Evolutionary conservation across 768 basidiomycete species (phyloP).

Genomic region (Termitomyces sp.): DNA sequence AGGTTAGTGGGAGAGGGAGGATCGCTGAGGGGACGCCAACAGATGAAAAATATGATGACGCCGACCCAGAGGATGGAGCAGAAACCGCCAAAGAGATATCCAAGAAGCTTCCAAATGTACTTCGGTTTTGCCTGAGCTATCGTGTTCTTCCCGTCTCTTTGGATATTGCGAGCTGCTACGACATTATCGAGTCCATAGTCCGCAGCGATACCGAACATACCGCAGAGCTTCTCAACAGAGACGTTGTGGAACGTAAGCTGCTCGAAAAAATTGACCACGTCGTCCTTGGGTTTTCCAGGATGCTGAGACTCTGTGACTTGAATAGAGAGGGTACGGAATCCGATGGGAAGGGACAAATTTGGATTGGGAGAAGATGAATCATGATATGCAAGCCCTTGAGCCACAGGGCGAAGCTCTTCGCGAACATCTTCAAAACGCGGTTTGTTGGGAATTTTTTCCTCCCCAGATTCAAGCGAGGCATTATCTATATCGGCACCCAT

Average conservation of each 20-base stretch:
- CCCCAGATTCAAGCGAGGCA: neutral
- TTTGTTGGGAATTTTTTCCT: neutral
- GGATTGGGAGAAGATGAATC: neutral
- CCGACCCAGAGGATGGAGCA: conserved; percentile 19
- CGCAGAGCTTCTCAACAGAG: conserved; percentile 10
- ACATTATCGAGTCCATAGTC: conserved; percentile 13
- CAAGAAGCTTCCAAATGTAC: conserved; percentile 15
- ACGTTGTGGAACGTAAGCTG: conserved; percentile 12
- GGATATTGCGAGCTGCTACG: conserved; percentile 10
- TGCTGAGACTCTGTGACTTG: conserved; percentile 15
- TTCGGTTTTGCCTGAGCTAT: conserved; percentile 12
- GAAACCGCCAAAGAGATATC: conserved; percentile 17
- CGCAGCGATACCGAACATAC: conserved; percentile 8
- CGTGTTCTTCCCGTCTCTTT: conserved; percentile 16
- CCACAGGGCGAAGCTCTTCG: neutral
- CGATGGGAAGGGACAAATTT: conserved; percentile 14
- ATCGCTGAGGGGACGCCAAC: conserved; percentile 11
- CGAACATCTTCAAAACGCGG: neutral
- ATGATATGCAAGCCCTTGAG: conserved; percentile 1
- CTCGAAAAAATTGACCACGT: conserved; percentile 16
- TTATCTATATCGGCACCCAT: neutral
- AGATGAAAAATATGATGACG: conserved; percentile 15
- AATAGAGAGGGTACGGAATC: conserved; percentile 19
- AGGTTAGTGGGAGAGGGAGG: conserved; percentile 16
- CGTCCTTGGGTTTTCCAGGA: conserved; percentile 1